Evolutionary conservation across 202 grass and related monocot genomes (phyloP).

Genomic region (Cymbopogon flexuosus): DNA sequence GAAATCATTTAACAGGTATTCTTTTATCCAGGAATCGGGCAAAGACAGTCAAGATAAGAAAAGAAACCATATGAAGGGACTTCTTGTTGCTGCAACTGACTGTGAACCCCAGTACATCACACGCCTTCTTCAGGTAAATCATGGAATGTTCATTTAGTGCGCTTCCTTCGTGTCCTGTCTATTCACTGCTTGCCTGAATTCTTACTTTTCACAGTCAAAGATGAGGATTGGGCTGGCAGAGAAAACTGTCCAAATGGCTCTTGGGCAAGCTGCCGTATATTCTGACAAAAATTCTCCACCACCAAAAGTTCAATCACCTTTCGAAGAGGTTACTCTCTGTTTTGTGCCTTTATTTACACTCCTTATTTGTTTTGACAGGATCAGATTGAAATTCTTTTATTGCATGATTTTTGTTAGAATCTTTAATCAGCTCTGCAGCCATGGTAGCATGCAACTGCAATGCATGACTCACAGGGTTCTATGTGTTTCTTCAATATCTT

Average conservation of each 20-base stretch:
- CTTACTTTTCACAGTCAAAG: slow-evolving; percentile 68
- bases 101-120: slow-evolving; percentile 95
- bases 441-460: not conserved
- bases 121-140: slow-evolving; percentile 86
- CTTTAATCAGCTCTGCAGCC: not conserved
- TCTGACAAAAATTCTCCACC: slow-evolving; percentile 41
- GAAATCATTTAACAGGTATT: not conserved
- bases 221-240: slow-evolving; percentile 98
- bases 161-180: slow-evolving; percentile 2
- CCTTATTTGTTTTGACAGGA: slow-evolving; percentile 4
- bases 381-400: not conserved
- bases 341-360: slow-evolving; percentile 6
- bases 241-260: slow-evolving; percentile 92
- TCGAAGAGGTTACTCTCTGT: slow-evolving; percentile 61
- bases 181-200: slow-evolving; percentile 24
- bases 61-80: slow-evolving; percentile 91
- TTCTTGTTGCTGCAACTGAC: slow-evolving; percentile 90
- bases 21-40: slow-evolving; percentile 63
- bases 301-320: slow-evolving; percentile 57
- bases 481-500: not conserved
- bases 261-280: slow-evolving; percentile 81
- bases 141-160: slow-evolving; percentile 20
- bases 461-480: not conserved
- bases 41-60: slow-evolving; percentile 99
- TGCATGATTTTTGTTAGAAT: not conserved